A percentile compares a stretch with the other conserved stretches of the same genome.
Conservation (phyloP, 2,329 filamentous ascomycete species). For the Apiospora rasikravindrae region DNA sequence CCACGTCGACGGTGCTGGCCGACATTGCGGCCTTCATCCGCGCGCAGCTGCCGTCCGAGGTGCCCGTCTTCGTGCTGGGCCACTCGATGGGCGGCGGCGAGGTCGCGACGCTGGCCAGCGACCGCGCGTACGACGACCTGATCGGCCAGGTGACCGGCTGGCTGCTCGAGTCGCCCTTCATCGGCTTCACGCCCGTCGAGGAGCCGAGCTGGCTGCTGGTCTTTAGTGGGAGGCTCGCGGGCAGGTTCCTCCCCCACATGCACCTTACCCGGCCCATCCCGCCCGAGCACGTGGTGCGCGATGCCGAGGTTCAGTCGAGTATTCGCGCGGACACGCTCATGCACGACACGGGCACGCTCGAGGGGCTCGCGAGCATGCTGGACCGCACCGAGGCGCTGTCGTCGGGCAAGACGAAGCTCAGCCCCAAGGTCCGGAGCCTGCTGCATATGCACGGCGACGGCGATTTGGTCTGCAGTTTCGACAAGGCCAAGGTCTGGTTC, state of each 20-base stretch:
- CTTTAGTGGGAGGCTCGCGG: constrained; percentile 68
- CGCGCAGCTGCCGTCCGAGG: constrained; percentile 53
- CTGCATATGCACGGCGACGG: constrained; percentile 79
- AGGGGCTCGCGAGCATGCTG: constrained; percentile 77
- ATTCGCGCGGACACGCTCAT: constrained; percentile 71
- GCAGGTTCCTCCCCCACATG: constrained; percentile 68
- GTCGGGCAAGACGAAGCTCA: constrained; percentile 57
- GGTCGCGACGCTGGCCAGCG: constrained; percentile 65
- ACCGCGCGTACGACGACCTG: constrained; percentile 57
- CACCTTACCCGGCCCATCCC: constrained; percentile 73
- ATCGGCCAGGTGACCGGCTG: constrained; percentile 71
- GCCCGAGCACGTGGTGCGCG: constrained; percentile 68
- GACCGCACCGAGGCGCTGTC: constrained; percentile 71
- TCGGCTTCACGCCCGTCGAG: constrained; percentile 71
- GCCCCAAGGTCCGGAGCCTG: constrained; percentile 64
- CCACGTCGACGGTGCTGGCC: constrained; percentile 72
- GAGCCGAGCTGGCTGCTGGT: constrained; percentile 70
- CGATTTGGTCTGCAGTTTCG: constrained; percentile 72
- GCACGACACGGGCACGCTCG: constrained; percentile 86
- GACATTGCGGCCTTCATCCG: constrained; percentile 81
- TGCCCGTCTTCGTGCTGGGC: constrained; percentile 83
- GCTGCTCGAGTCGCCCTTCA: constrained; percentile 78
- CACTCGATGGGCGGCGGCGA: constrained; percentile 92
- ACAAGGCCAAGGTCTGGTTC: constrained; percentile 68
- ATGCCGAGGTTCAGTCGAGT: constrained; percentile 64